Base-by-base conservation (phyloP, 805 yeast species). In the Kuraishia floccosa region DNA sequence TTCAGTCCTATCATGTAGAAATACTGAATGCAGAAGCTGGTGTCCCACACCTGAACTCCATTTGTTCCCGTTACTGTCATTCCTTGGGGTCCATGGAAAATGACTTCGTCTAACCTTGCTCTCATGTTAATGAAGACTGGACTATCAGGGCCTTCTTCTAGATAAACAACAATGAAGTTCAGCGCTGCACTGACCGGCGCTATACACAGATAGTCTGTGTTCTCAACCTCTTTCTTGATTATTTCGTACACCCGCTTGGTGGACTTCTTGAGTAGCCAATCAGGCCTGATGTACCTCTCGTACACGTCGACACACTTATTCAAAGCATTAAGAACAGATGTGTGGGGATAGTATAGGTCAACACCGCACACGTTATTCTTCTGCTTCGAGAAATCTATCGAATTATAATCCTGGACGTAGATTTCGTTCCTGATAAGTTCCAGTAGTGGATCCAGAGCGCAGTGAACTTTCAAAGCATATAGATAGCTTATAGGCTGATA, bases 21-120 rank as follows among this genome's bases (percentile, higher is more conserved):
- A 45, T 84, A 83, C 49, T 91, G 98, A 17, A 91, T 63, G 34
- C 83, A 80, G 58, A 91, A 89, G 1, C 96, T 87, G 17, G 78
- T 76, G 53, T 91, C 99, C 98, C 99, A 91, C 1, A 80, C 87
- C 55, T 91, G 99, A 1, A 83, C 84, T 16, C 99, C 99, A 52
- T 91, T 91, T 1, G 99, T 91, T 3, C 99, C 99, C 83, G 81
- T 84, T 34, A 84, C 80, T 2, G 89, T 72, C 75, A 91, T 67
- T 4, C 99, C 99, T 48, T 80, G 81, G 0, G 86, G 81, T 0
- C 96, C 93, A 57, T 80, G 78, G 54, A 82, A 86, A 31, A 85
- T 44, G 23, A 74, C 76, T 43, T 91, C 96, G 24, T 74, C 67
- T 60, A 83, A 72, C 35, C 91, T 61, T 12, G 58, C 63, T 27